phyloP scores from a whole-genome alignment of 371 early-diverging fungal genomes.

The Actinomortierella ambigua region DNA sequence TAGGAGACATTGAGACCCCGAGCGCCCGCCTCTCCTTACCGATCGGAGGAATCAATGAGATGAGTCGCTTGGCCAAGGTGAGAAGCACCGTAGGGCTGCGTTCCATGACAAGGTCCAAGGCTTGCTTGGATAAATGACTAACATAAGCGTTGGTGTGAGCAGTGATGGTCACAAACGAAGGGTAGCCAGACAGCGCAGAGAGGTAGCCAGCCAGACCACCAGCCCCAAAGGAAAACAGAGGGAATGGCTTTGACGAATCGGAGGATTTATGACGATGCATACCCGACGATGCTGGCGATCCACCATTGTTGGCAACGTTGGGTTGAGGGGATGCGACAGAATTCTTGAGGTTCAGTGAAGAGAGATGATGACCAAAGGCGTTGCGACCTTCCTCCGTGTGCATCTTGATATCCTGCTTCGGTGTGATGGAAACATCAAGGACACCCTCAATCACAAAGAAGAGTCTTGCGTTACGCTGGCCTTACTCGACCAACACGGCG shows the following conservation, averaged over 20 bases:
- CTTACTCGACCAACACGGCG: constrained; percentile 76
- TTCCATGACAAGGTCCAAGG: constrained; percentile 85
- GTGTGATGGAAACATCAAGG: constrained; percentile 77
- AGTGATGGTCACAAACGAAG: constrained; percentile 84
- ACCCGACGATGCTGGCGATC: constrained; percentile 10
- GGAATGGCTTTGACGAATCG: constrained; percentile 39
- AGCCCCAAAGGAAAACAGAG: constrained; percentile 75
- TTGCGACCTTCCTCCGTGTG: constrained; percentile 17
- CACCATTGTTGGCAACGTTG: background rate
- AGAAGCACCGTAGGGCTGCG: constrained; percentile 81
- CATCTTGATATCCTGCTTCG: constrained; percentile 27
- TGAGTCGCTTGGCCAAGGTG: constrained; percentile 88
- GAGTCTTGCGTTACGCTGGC: constrained; percentile 85
- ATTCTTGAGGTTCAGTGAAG: constrained; percentile 25
- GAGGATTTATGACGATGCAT: constrained; percentile 9
- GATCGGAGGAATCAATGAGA: constrained; percentile 81
- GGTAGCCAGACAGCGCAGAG: constrained; percentile 88
- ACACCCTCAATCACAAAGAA: constrained; percentile 93
- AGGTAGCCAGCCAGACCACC: constrained; percentile 94
- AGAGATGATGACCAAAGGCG: constrained; percentile 37
- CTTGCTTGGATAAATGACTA: constrained; percentile 82
- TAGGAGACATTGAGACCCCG: no score
- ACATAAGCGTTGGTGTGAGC: constrained; percentile 85
- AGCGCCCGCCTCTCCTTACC: constrained; percentile 50
- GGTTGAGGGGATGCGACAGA: background rate